A percentile compares a stretch with the other conserved stretches of the same genome.
phyloP scores from a whole-genome alignment of 768 basidiomycete genomes.

The Naganishia antarctica region DNA sequence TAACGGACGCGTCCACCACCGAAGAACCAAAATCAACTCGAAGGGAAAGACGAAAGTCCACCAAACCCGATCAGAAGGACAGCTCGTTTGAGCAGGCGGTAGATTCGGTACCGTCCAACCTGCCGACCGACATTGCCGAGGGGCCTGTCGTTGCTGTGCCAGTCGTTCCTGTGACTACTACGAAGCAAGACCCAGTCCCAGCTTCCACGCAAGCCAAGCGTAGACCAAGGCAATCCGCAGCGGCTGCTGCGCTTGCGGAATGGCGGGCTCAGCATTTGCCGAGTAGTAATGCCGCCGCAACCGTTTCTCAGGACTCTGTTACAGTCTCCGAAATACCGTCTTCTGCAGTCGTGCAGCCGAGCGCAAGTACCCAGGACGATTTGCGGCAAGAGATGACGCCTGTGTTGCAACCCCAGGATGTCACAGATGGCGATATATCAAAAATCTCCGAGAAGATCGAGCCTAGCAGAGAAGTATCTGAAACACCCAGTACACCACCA shows the following conservation, averaged over 20 bases:
- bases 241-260: background rate
- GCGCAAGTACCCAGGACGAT: background rate
- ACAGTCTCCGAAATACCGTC: background rate
- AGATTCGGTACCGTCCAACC: background rate
- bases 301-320: background rate
- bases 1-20: no score
- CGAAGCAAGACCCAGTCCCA: background rate
- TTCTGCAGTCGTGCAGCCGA: background rate
- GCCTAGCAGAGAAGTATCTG: background rate
- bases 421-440: background rate
- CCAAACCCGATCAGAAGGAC: no score
- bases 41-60: background rate
- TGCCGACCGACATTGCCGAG: background rate
- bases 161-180: background rate
- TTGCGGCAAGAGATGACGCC: background rate
- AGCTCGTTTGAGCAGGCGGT: no score
- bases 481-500: background rate
- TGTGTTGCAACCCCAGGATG: background rate
- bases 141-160: background rate
- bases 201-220: background rate
- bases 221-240: background rate
- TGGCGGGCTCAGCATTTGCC: background rate
- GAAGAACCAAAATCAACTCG: background rate
- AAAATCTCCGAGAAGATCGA: background rate
- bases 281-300: background rate